Conservation (phyloP, 2,329 filamentous ascomycete genomes). For the Calonectria pteridis region DNA sequence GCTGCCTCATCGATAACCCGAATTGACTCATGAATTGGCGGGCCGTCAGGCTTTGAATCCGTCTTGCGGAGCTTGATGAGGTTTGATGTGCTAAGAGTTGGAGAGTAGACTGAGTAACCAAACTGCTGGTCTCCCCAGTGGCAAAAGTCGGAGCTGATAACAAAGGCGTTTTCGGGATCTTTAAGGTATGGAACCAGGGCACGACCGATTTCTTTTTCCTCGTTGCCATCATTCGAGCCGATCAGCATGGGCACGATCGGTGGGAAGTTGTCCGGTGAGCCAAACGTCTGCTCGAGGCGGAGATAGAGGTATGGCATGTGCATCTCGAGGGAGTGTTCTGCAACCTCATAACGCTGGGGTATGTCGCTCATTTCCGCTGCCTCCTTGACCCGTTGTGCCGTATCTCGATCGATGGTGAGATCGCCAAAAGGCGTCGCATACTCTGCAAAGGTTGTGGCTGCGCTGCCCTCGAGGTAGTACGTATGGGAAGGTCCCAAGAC, state of each 20-base stretch:
- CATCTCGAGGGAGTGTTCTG: conserved; percentile 96
- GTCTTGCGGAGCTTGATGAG: conserved; percentile 53
- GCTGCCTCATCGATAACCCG: conserved; percentile 81
- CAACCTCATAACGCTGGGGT: conserved; percentile 74
- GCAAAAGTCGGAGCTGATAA: conserved; percentile 96
- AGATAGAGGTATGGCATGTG: conserved; percentile 95
- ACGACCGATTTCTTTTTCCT: conserved; percentile 77
- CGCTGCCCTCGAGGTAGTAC: conserved; percentile 81
- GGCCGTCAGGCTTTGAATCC: conserved; percentile 51
- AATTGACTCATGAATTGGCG: conserved; percentile 86
- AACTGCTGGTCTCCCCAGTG: conserved; percentile 89
- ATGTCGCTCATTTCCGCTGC: conserved; percentile 63
- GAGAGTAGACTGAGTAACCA: conserved; percentile 80
- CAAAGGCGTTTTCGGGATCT: conserved; percentile 82
- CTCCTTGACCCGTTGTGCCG: conserved; percentile 63
- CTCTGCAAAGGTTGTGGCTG: conserved; percentile 77
- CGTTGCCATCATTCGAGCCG: conserved; percentile 74
- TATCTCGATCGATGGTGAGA: conserved; percentile 72
- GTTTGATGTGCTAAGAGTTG: conserved; percentile 53
- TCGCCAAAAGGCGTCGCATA: conserved; percentile 83
- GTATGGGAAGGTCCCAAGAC: conserved; percentile 94
- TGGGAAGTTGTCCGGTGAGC: conserved; percentile 70
- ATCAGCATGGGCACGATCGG: conserved; percentile 88
- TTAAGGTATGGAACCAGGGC: conserved; percentile 83
- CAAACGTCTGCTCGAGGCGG: conserved; percentile 68